Conservation (phyloP, 2,329 filamentous ascomycete species). For the Nemania sp. region DNA sequence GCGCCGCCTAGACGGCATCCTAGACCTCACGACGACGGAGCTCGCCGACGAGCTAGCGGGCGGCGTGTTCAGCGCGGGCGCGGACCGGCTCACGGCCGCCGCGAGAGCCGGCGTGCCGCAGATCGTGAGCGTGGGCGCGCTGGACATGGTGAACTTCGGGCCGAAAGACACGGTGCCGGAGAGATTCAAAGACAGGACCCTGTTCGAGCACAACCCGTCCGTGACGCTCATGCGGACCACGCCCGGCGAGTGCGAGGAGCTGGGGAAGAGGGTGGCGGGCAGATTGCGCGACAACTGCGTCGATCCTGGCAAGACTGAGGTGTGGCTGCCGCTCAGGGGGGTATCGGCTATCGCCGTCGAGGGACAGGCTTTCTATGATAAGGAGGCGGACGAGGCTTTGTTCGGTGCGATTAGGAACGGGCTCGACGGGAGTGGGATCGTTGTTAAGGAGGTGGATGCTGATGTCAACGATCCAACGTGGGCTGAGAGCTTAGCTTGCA, state of each 20-base stretch:
- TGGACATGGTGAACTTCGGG: conserved; percentile 51
- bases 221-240: conserved; percentile 70
- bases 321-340: conserved; percentile 64
- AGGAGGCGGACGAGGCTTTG: conserved; percentile 49
- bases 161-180: conserved; percentile 48
- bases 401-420: conserved; percentile 58
- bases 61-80: conserved; percentile 65
- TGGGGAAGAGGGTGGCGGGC: conserved; percentile 60
- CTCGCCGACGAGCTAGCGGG: conserved; percentile 67
- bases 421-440: conserved; percentile 53
- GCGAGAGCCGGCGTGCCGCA: conserved; percentile 60
- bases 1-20: conserved; percentile 63
- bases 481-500: conserved; percentile 32
- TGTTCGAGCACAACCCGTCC: conserved; percentile 68
- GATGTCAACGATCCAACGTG: conserved; percentile 56
- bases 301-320: conserved; percentile 50
- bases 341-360: conserved; percentile 63
- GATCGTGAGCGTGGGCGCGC: conserved; percentile 55
- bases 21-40: conserved; percentile 75
- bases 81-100: conserved; percentile 60
- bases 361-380: conserved; percentile 58
- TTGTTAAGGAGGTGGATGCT: conserved; percentile 53
- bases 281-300: conserved; percentile 52
- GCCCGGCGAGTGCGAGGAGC: conserved; percentile 56
- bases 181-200: conserved; percentile 52